Conservation (phyloP, 2,329 filamentous ascomycete species). For the Eurotiales sp. region DNA sequence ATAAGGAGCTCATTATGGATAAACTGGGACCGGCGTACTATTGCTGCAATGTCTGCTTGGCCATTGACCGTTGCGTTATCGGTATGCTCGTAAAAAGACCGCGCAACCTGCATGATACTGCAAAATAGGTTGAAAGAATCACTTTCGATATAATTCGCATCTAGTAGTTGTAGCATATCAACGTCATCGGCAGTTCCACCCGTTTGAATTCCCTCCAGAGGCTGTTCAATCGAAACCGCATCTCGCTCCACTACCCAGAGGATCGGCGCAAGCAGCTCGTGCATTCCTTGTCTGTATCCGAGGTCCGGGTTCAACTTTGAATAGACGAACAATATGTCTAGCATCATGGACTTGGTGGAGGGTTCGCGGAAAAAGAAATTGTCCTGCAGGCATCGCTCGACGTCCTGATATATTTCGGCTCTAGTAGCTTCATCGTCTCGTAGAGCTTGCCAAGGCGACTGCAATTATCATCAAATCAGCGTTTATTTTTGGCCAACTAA, state of each 20-base stretch:
- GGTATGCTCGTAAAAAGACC: constrained; percentile 77
- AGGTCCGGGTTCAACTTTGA: constrained; percentile 85
- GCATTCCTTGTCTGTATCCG: constrained; percentile 98
- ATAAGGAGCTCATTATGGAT: constrained; percentile 81
- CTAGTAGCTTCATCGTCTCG: constrained; percentile 79
- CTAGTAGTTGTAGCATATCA: constrained; percentile 63
- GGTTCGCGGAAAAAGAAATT: constrained; percentile 84
- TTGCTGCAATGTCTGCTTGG: constrained; percentile 58
- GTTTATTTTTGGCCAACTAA: too few species aligned
- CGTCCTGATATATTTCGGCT: constrained; percentile 89
- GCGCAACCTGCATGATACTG: constrained; percentile 80
- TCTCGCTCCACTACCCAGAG: constrained; percentile 81
- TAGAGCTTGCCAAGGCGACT: constrained; percentile 90
- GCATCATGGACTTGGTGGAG: constrained; percentile 71
- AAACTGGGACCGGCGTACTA: constrained; percentile 78
- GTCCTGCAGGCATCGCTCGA: constrained; percentile 84
- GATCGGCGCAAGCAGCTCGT: constrained; percentile 87
- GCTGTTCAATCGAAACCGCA: constrained; percentile 56
- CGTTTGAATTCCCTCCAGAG: constrained; percentile 29
- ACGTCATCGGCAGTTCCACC: constrained; percentile 42
- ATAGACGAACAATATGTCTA: constrained; percentile 90
- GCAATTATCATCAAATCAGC: constrained; percentile 20
- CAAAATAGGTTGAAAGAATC: constrained; percentile 86
- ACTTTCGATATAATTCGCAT: constrained; percentile 75
- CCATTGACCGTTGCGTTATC: constrained; percentile 41